Evolutionary conservation across 2,329 filamentous ascomycete species (phyloP), one percentile per base, ranked within the genome.

Genomic region (Stachybotrys chlorohalonatus): DNA sequence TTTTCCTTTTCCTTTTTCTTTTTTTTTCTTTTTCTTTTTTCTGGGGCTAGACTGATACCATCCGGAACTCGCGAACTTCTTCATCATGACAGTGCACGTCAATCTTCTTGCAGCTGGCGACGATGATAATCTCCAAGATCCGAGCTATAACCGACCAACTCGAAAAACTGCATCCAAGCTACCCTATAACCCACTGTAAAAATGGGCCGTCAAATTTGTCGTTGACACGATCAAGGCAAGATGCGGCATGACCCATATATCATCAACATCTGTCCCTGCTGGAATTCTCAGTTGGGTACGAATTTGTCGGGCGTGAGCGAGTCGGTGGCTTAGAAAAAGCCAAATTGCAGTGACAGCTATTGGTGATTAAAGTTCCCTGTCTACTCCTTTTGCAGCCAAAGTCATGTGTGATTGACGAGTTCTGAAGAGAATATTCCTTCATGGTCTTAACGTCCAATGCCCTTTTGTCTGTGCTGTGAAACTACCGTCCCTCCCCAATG

Each of bases 21-120:
- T n/a, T n/a, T n/a, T n/a, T n/a, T n/a, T n/a, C n/a, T n/a, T n/a
- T n/a, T n/a, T n/a, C n/a, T 13, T 42, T 9, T 5, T 24, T 13
- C 9, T 42, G 36, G 36, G 13, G 36, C 36, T 9, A 42, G 2
- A 42, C 5, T 2, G 36, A 13, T 5, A 42, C 36, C 36, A 42
- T 42, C 36, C 36, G 36, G 36, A 42, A 13, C 36, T 42, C 2
- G 6, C 36, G 5, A 57, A 55, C 7, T 58, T 60, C 32, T 58
- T 58, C 45, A 60, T 55, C 7, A 55, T 54, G 31, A 55, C 53
- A 24, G 53, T 55, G 1, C 32, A 54, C 39, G 55, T 55, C 9
- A 55, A 60, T 7, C 57, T 55, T 15, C 55, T 57, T 15, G 52
- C 57, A 9, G 58, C 58, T 9, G 57, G 58, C 9, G 58, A 24